A percentile compares a stretch with the other conserved stretches of the same genome.
phyloP scores from a whole-genome alignment of 192 early-diverging fungal species.

The Backusella australiensis region DNA sequence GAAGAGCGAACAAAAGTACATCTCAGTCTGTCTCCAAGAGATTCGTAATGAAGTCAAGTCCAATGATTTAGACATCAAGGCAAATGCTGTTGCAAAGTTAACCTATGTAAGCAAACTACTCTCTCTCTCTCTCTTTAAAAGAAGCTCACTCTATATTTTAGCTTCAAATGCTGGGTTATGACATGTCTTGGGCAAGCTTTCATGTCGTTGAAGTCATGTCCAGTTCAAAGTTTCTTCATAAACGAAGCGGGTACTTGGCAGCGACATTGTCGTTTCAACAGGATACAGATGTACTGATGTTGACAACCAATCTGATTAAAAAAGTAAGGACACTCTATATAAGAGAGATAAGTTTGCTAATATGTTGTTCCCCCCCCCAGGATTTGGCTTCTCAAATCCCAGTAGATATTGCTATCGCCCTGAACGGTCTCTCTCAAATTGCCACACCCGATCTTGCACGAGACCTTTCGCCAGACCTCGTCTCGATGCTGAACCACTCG shows the following conservation, averaged over 20 bases:
- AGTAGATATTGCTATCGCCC: constrained; percentile 84
- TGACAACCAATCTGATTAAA: constrained; percentile 94
- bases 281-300: constrained; percentile 95
- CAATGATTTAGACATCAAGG: constrained; percentile 86
- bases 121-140: background rate
- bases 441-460: constrained; percentile 89
- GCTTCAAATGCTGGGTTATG: constrained; percentile 97
- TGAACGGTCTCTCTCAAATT: constrained; percentile 91
- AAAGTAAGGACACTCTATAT: constrained; percentile 57
- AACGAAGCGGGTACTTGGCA: constrained; percentile 90
- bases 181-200: constrained; percentile 96
- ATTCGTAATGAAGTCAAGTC: constrained; percentile 82
- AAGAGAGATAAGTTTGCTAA: too few species aligned
- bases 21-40: constrained; percentile 83
- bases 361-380: constrained; percentile 1
- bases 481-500: constrained; percentile 89
- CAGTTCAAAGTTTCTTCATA: constrained; percentile 78
- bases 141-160: constrained; percentile 33
- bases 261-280: constrained; percentile 87
- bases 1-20: constrained; percentile 85
- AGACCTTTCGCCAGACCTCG: constrained; percentile 82
- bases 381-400: constrained; percentile 84
- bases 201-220: constrained; percentile 98
- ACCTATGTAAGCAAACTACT: constrained; percentile 52
- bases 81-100: constrained; percentile 86